phyloP scores from a whole-genome alignment of 306 rosid species.

The Medicago lupulina region DNA sequence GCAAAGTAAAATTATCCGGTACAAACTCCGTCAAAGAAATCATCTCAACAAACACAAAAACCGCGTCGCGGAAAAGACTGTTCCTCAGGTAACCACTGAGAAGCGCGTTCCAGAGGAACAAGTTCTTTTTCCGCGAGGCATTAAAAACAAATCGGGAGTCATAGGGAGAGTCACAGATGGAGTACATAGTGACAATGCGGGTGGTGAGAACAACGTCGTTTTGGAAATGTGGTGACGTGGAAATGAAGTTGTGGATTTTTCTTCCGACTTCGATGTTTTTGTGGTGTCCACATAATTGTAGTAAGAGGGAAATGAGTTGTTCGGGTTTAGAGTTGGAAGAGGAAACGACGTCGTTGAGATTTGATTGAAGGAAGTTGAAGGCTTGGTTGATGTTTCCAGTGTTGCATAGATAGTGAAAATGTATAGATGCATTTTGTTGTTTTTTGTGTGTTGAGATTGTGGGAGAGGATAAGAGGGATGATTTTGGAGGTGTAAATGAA shows the following conservation, averaged over 20 bases:
- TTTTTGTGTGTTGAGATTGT: constrained; percentile 30
- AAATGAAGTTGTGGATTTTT: constrained; percentile 57
- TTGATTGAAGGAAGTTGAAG: constrained; percentile 49
- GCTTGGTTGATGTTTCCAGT: constrained; percentile 61
- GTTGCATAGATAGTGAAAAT: constrained; percentile 56
- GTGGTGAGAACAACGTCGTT: constrained; percentile 69
- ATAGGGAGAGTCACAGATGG: constrained; percentile 61
- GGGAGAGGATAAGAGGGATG: constrained; percentile 46
- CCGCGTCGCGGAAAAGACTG: constrained; percentile 55
- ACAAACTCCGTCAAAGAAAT: constrained; percentile 52
- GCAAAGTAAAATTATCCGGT: constrained; percentile 77
- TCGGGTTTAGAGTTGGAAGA: constrained; percentile 6
- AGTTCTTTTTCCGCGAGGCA: constrained; percentile 51
- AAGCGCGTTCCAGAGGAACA: constrained; percentile 80
- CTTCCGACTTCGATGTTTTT: constrained; percentile 63
- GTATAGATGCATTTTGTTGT: background rate
- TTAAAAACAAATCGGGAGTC: constrained; percentile 68
- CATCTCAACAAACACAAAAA: constrained; percentile 54
- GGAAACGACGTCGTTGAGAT: constrained; percentile 37
- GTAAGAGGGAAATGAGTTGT: constrained; percentile 50
- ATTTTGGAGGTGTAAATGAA: constrained; percentile 44
- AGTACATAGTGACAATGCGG: constrained; percentile 75
- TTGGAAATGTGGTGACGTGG: constrained; percentile 45
- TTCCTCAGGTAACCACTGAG: constrained; percentile 66
- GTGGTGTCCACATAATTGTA: constrained; percentile 63